A percentile compares a stretch with the other conserved stretches of the same genome.
These are phyloP conservation scores for Pilaira anomala DNA, from an alignment of 192 early-diverging fungal genomes.

Conservation along the genomic window DNA sequence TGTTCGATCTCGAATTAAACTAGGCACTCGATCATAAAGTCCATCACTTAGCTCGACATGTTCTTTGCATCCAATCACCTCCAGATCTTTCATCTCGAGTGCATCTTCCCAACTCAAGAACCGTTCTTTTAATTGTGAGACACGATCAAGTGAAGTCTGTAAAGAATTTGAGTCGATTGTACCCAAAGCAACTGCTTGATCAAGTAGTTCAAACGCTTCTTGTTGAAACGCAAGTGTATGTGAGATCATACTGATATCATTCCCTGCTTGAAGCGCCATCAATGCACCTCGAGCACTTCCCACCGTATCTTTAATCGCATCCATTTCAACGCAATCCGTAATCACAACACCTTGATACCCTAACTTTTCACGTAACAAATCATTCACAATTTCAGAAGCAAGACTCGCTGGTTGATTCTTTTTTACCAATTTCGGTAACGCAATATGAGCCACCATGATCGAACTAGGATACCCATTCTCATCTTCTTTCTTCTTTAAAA, in stretches of 20 bases:
- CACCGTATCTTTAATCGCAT: constrained; percentile 35
- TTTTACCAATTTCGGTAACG: constrained; percentile 33
- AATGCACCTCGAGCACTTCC: constrained; percentile 31
- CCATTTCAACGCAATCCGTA: constrained; percentile 43
- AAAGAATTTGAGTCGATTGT: constrained; percentile 18
- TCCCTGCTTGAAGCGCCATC: constrained; percentile 30
- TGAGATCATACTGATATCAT: constrained; percentile 40
- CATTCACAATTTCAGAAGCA: constrained; percentile 31
- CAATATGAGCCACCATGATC: constrained; percentile 37
- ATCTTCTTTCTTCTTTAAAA: no score
- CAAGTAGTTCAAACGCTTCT: constrained; percentile 19
- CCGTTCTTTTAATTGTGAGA: constrained; percentile 28
- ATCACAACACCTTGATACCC: constrained; percentile 35
- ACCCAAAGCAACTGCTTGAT: constrained; percentile 6
- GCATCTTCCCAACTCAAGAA: constrained; percentile 33
- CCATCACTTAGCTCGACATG: constrained; percentile 26
- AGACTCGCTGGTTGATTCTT: constrained; percentile 21
- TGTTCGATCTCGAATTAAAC: constrained; percentile 23
- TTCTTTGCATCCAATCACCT: constrained; percentile 18
- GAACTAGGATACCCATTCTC: constrained; percentile 31
- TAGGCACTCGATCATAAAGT: constrained; percentile 31
- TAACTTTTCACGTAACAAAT: constrained; percentile 27
- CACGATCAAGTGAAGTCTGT: constrained; percentile 23
- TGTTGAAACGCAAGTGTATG: constrained; percentile 34
- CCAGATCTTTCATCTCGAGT: neutral